Base-by-base conservation (phyloP, 1,284 basidiomycete genomes). In the Puccinia coronata region DNA sequence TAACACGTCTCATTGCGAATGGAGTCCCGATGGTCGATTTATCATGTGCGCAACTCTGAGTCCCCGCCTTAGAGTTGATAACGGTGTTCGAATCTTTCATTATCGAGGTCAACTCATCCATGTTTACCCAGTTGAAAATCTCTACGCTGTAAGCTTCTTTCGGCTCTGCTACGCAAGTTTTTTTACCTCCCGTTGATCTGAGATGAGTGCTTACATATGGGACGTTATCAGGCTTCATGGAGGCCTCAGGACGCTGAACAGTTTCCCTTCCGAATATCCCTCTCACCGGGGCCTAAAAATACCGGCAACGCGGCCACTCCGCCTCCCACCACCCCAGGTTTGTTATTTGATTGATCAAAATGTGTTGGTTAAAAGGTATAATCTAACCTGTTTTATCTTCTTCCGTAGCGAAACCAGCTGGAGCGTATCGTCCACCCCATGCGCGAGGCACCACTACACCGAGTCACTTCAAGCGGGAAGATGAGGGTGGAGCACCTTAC, bases 41-140 rank as follows among this genome's bases (percentile, higher is more conserved):
- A 89, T 99, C 63, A 89, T 99, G 84, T 98, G 96, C 0, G 95
- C 95, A 0, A 98, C 95, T 0, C 90, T 98, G 41, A 95, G 93
- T 23, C 96, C 97, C 0, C 91, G 97, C 43, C 87, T 99, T 77
- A 91, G 97, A 55, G 97, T 99, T 76, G 96, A 99, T 88, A 98
- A 98, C 84, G 95, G 96, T 1, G 91, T 98, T 86, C 95, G 95
- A 87, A 90, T 99, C 82, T 98, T 93, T 93, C 95, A 98, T 87
- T 95, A 93, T 86, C 90, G 91, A 0, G 96, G 96, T 12, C 89
- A 91, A 6, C 90, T 99, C 31, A 86, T 98, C 47, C 93, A 96
- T 83, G 87, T 92, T 12, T 92, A 95, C 84, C 85, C 88, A 76
- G 87, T 91, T 74, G 93, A 96, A 23, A 94, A 96, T 85, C 89